Base-by-base conservation (phyloP, 1,139 yeast species). In the Kazachstania sp. region DNA sequence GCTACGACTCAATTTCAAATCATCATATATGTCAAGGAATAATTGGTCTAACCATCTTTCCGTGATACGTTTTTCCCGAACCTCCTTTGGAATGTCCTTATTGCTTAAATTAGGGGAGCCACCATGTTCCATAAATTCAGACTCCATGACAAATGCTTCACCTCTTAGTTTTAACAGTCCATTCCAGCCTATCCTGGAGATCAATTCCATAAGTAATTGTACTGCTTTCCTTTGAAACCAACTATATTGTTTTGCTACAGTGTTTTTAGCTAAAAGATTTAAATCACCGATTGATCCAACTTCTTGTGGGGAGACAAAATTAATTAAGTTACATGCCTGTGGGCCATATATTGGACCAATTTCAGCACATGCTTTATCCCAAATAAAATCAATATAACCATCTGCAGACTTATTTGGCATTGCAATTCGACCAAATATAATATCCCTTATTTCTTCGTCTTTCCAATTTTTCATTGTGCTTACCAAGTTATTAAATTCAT, bases 1-100 rank as follows among this genome's bases (percentile, higher is more conserved):
- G 65, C 85, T 78, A 15, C 94, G 76, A 53, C 86, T 86, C 15
- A 87, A 86, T 49, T 90, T 77, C 56, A 92, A 74, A 63, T 92
- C 97, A 57, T 88, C 96, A 63, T 87, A 92, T 45, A 92, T 71
- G 32, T 86, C 80, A 75, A 88, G 75, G 63, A 92, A 90, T 51
- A 92, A 71, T 54, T 86, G 83, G 64, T 92, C 98, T 49, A 92
- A 73, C 96, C 98, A 90, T 57, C 95, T 75, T 66, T 92, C 98
- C 68, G 97, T 90, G 49, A 92, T 74, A 50, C 97, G 74, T 61
- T 92, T 92, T 56, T 75, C 73, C 53, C 77, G 79, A 59, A 86
- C 43, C 12, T 51, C 51, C 8, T 51, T 47, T 29, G 56, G 59
- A 11, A 60, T 50, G 15, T 45, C 50, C 39, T 38, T 49, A 23